A percentile compares a stretch with the other conserved stretches of the same genome.
Conservation (phyloP, 2,329 filamentous ascomycete genomes). For the Alternaria solani region DNA sequence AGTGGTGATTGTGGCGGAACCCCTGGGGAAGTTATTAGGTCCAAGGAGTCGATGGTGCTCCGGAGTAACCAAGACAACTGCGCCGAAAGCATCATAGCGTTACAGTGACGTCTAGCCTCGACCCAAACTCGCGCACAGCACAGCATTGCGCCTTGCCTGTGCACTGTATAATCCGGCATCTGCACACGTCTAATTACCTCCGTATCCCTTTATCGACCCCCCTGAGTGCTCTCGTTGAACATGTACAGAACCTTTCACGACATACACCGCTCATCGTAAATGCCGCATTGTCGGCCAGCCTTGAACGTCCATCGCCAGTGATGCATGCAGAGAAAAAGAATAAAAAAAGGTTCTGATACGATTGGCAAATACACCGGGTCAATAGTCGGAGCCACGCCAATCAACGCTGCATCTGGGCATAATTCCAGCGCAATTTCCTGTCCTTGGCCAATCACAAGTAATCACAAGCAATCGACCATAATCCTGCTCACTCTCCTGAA, state of each 20-base stretch:
- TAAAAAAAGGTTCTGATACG: neutral
- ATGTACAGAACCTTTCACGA: neutral
- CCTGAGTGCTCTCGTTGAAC: slow-evolving; percentile 4
- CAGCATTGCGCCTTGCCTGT: slow-evolving; percentile 10
- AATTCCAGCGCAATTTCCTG: slow-evolving; percentile 13
- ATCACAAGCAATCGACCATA: slow-evolving; percentile 2
- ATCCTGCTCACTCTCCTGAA: neutral
- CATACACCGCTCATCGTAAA: slow-evolving; percentile 2
- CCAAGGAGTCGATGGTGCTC: slow-evolving; percentile 17
- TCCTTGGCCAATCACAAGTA: slow-evolving; percentile 8
- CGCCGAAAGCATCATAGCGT: slow-evolving; percentile 21
- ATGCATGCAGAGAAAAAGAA: neutral
- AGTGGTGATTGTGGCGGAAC: slow-evolving; percentile 14
- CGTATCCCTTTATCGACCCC: neutral
- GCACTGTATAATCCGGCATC: slow-evolving; percentile 6
- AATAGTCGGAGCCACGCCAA: slow-evolving; percentile 8
- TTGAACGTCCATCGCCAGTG: neutral
- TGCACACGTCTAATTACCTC: slow-evolving; percentile 9
- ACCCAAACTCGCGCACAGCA: slow-evolving; percentile 13
- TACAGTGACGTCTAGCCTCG: slow-evolving; percentile 26
- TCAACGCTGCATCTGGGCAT: slow-evolving; percentile 9
- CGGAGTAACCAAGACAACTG: slow-evolving; percentile 27
- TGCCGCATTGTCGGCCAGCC: neutral
- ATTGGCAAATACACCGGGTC: slow-evolving; percentile 1
- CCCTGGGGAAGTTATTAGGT: slow-evolving; percentile 14